Conservation (phyloP, 306 rosid genomes). For the Senna tora region DNA sequence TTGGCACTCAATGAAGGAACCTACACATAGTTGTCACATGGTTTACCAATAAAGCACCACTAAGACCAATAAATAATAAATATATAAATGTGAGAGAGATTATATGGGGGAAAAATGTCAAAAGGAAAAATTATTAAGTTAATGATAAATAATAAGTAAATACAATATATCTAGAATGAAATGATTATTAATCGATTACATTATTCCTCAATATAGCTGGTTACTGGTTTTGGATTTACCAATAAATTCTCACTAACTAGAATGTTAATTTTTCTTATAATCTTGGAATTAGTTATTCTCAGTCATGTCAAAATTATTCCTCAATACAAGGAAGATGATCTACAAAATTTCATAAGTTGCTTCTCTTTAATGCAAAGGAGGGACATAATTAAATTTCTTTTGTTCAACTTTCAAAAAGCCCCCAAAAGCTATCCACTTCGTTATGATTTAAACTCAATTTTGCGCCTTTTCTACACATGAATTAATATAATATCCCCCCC, state of each 20-base stretch:
- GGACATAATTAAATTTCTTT: background rate
- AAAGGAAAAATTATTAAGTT: background rate
- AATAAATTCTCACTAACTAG: background rate
- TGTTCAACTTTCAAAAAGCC: background rate
- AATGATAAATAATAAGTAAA: no score
- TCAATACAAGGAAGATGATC: background rate
- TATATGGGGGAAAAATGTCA: constrained; percentile 15
- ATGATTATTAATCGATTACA: no score
- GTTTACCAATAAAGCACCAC: background rate
- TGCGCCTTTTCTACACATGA: background rate
- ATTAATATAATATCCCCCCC: background rate
- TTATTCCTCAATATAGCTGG: no score
- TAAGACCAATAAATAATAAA: background rate
- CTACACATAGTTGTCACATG: constrained; percentile 39
- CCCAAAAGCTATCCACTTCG: background rate
- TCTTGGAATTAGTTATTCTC: background rate
- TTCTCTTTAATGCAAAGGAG: background rate
- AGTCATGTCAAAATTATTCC: background rate
- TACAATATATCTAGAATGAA: no score
- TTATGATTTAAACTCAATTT: background rate
- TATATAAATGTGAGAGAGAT: background rate
- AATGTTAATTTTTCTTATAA: background rate
- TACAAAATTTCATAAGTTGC: background rate
- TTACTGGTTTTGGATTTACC: no score
- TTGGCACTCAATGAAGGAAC: constrained; percentile 64